phyloP scores from a whole-genome alignment of 257 asterid genomes.

The Solanum infundibuliforme region DNA sequence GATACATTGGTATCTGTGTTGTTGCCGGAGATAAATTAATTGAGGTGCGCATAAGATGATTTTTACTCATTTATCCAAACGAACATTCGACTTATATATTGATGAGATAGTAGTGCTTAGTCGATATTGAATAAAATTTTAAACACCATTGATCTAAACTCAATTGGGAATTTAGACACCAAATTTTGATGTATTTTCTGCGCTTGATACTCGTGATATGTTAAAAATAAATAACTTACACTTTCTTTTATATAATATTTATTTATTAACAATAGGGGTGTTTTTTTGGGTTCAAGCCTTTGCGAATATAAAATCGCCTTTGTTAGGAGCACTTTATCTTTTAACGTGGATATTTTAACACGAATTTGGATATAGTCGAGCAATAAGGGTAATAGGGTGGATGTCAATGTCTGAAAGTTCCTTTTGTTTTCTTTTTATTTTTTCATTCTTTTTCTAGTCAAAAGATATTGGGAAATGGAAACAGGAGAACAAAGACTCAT shows the following conservation, averaged over 20 bases:
- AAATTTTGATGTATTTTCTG: neutral
- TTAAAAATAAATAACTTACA: neutral
- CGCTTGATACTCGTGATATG: neutral
- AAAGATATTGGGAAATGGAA: neutral
- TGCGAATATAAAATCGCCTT: accelerated
- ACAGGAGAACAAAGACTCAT: neutral
- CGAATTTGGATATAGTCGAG: too few species aligned
- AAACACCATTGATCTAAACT: neutral
- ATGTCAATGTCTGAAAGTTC: neutral
- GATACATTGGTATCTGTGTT: neutral
- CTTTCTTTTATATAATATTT: neutral
- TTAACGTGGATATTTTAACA: too few species aligned
- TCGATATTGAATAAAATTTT: neutral
- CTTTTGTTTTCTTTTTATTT: neutral
- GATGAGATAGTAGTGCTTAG: neutral
- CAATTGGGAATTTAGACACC: neutral
- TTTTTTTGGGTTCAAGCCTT: too few species aligned
- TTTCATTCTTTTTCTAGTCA: neutral
- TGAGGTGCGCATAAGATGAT: accelerated
- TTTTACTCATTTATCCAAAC: neutral
- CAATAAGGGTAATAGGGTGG: too few species aligned
- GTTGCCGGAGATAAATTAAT: too few species aligned
- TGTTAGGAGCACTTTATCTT: too few species aligned
- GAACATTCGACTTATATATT: neutral
- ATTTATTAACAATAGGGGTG: neutral